phyloP scores from a whole-genome alignment of 192 early-diverging fungal species.

The Coemansia sp. region DNA sequence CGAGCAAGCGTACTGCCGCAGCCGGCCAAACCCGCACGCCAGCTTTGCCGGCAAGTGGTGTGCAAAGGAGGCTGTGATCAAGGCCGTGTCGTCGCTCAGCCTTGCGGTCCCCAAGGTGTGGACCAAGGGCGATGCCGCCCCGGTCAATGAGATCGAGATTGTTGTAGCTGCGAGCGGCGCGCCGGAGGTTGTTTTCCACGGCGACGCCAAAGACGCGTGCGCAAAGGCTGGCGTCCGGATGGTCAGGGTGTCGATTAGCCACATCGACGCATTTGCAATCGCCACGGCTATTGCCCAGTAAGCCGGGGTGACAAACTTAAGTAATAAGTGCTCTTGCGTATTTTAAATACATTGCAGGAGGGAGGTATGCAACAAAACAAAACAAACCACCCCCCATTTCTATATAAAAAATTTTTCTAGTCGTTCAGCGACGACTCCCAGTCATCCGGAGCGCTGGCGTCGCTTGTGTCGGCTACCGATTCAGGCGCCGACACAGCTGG shows the following conservation, averaged over 20 bases:
- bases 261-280: conserved; percentile 86
- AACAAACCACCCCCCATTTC: too few species aligned
- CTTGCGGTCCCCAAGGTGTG: conserved; percentile 59
- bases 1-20: conserved; percentile 79
- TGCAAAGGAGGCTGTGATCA: conserved; percentile 95
- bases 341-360: too few species aligned
- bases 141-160: conserved; percentile 89
- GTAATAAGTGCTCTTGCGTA: too few species aligned
- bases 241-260: conserved; percentile 90
- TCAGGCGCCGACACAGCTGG: background rate
- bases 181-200: conserved; percentile 77
- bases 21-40: conserved; percentile 67
- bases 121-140: conserved; percentile 79
- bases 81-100: conserved; percentile 77
- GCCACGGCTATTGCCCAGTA: conserved; percentile 74
- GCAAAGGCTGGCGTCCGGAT: conserved; percentile 66
- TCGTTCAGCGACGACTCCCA: conserved; percentile 40
- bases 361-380: too few species aligned
- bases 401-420: background rate
- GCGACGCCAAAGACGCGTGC: conserved; percentile 74
- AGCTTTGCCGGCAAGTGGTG: conserved; percentile 94
- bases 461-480: background rate
- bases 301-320: too few species aligned
- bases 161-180: conserved; percentile 65
- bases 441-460: conserved; percentile 31